Percentiles rank a stretch among this genome's conserved stretches.
phyloP scores from a whole-genome alignment of 1,284 basidiomycete species.

The Ceratorhiza oryzae-sativae region DNA sequence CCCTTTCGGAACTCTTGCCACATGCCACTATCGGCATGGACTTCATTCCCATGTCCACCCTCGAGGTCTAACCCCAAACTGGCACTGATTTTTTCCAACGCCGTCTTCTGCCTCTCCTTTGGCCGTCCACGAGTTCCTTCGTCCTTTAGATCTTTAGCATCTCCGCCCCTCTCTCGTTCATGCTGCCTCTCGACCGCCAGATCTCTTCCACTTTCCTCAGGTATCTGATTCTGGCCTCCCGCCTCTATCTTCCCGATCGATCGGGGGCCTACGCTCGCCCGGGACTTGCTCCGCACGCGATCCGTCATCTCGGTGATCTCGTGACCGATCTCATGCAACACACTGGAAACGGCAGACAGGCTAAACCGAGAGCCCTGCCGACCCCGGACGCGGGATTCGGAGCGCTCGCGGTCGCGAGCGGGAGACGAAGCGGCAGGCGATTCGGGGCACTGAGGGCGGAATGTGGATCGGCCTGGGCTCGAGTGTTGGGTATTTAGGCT shows the following conservation, averaged over 20 bases:
- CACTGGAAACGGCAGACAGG: constrained; percentile 47
- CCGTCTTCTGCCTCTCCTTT: constrained; percentile 39
- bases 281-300: constrained; percentile 37
- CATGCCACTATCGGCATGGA: constrained; percentile 57
- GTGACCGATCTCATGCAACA: constrained; percentile 51
- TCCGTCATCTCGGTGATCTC: constrained; percentile 50
- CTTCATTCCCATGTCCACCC: constrained; percentile 48
- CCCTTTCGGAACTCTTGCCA: constrained; percentile 95
- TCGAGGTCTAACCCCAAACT: constrained; percentile 53
- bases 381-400: constrained; percentile 27
- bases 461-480: constrained; percentile 21
- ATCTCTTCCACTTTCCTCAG: not conserved
- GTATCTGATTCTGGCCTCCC: not conserved
- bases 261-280: constrained; percentile 1
- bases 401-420: constrained; percentile 26
- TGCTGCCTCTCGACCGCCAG: constrained; percentile 7
- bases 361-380: constrained; percentile 47
- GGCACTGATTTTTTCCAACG: constrained; percentile 51
- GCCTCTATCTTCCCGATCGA: constrained; percentile 31
- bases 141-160: constrained; percentile 44
- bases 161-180: constrained; percentile 1
- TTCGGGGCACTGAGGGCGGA: constrained; percentile 39
- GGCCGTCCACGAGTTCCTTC: constrained; percentile 34
- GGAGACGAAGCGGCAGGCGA: constrained; percentile 40
- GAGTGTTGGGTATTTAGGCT: constrained; percentile 11